Evolutionary conservation across 768 basidiomycete genomes (phyloP), one percentile per base, ranked within the genome.

Genomic region (Ephemerocybe angulata): DNA sequence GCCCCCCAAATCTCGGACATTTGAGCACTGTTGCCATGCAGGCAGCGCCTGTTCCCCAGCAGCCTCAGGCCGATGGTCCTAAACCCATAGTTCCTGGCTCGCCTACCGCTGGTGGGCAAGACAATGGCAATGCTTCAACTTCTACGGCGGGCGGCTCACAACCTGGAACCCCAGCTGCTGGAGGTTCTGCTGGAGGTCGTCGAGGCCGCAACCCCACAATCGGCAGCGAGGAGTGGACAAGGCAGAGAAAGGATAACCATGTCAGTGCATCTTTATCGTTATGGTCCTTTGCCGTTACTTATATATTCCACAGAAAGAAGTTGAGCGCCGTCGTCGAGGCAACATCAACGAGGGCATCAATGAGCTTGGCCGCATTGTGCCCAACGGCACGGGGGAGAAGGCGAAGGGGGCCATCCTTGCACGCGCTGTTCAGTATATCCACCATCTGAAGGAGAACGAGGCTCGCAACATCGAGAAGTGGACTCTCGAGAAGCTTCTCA

Each of bases 271-370:
- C n/a, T n/a, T n/a, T n/a, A 28, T 33, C 37, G 35, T 10, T 28
- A 11, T 35, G 53, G 17, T 22, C 29, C 50, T 29, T 29, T 11
- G 49, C 5, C 19, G 10, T 48, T 62, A 41, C 50, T 37, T 22
- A 13, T 35, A 49, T 15, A 50, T 35, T 56, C 13, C 19, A 50
- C 73, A 98, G 95, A 98, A 98, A 91, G 94, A 98, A 74, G 94
- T 98, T 12, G 96, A 99, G 69, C 88, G 96, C 51, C 84, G 93
- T 33, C 87, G 96, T 51, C 80, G 96, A 44, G 94, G 94, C 17
- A 93, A 93, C 61, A 98, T 99, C 72, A 97, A 96, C 71, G 90
- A 95, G 58, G 95, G 95, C 0, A 97, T 99, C 74, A 93, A 90
- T 64, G 88, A 90, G 62, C 85, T 98, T 15, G 88, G 89, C 0